Conservation (phyloP, 176 grass and related monocot species). For the Olyra latifolia region DNA sequence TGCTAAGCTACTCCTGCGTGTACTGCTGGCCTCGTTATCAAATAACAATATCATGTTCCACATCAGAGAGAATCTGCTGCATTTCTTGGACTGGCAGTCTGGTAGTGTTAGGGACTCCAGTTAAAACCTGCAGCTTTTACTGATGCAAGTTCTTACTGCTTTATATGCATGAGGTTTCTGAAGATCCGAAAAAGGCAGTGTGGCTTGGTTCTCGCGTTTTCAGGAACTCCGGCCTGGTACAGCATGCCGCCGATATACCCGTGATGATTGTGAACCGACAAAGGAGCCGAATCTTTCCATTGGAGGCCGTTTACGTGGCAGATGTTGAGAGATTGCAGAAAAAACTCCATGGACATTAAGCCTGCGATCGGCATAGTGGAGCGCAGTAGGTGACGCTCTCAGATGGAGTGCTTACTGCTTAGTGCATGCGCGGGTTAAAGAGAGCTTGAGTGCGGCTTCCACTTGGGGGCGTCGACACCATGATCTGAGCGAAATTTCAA, state of each 20-base stretch:
- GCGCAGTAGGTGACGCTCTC: conserved; percentile 42
- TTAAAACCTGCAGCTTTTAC: not conserved
- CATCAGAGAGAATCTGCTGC: not conserved
- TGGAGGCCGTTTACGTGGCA: conserved; percentile 35
- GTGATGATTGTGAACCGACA: conserved; percentile 21
- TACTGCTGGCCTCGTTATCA: conserved; percentile 7
- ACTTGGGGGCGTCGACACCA: conserved; percentile 39
- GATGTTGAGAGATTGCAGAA: not conserved
- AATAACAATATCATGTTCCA: not conserved
- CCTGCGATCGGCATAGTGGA: conserved; percentile 40
- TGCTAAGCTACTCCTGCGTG: not conserved
- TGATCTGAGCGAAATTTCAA: conserved; percentile 12
- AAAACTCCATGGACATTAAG: conserved; percentile 14
- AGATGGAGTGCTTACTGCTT: conserved; percentile 18
- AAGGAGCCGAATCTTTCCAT: conserved; percentile 24
- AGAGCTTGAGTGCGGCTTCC: conserved; percentile 23
- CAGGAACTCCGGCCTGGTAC: conserved; percentile 20
- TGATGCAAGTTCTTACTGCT: not conserved
- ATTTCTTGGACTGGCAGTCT: not conserved
- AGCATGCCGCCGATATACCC: conserved; percentile 16
- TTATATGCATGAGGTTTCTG: not conserved
- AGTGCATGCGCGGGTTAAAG: conserved; percentile 24
- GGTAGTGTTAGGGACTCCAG: not conserved
- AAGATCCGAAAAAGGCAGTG: conserved; percentile 17
- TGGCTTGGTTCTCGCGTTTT: conserved; percentile 22